These are phyloP conservation scores for Oenanthe javanica DNA, from an alignment of 140 eudicot genomes.

Conservation along the genomic window DNA sequence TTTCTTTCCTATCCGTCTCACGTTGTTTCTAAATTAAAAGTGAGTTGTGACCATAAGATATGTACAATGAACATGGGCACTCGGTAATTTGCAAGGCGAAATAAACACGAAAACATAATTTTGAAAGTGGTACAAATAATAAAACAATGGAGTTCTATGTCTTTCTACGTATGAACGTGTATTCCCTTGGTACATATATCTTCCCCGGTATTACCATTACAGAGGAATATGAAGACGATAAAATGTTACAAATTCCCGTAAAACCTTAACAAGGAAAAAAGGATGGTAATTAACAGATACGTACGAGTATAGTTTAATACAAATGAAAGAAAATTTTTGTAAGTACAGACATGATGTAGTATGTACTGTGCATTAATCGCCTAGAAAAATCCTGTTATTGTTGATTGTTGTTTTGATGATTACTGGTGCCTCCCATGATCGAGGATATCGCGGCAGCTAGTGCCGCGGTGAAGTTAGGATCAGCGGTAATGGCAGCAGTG, in stretches of 20 bases:
- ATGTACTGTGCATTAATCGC: conserved; percentile 2
- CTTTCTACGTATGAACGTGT: background rate
- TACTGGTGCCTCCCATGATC: conserved; percentile 39
- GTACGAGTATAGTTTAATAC: background rate
- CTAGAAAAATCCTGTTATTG: background rate
- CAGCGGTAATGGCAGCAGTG: conserved; percentile 64
- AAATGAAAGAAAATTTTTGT: no score
- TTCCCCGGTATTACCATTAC: background rate
- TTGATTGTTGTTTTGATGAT: conserved; percentile 9
- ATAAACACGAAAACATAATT: background rate
- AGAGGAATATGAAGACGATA: conserved; percentile 9
- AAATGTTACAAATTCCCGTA: background rate
- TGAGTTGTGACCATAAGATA: no score
- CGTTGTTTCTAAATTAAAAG: background rate
- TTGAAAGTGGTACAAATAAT: background rate
- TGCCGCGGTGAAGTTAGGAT: conserved; percentile 89
- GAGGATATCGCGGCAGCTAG: conserved; percentile 77
- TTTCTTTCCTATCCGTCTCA: background rate
- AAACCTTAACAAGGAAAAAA: background rate
- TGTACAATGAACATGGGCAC: background rate
- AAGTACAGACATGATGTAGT: background rate
- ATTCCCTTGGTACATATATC: background rate
- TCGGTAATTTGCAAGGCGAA: background rate
- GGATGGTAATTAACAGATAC: conserved; percentile 6
- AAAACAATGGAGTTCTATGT: background rate